A percentile compares a stretch with the other conserved stretches of the same genome.
Evolutionary conservation across 139 green algal genomes (phyloP).

Genomic region (Chlorella sp.): DNA sequence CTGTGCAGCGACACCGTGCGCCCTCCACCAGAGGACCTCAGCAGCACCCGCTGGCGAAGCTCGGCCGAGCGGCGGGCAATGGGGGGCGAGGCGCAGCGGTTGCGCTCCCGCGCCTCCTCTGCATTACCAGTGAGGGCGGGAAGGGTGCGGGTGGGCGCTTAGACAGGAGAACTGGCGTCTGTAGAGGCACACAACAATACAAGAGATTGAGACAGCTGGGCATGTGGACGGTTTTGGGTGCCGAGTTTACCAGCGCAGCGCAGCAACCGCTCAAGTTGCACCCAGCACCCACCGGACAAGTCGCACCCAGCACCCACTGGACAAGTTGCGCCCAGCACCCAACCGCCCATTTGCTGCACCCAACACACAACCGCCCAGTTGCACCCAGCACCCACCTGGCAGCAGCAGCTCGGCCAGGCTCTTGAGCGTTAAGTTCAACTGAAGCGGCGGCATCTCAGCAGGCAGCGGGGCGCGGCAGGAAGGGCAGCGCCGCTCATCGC

Average conservation of each 20-base stretch:
- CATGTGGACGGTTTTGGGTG: too few species aligned
- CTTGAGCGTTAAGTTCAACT: conserved; percentile 2
- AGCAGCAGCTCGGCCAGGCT: conserved; percentile 24
- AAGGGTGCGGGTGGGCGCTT: too few species aligned
- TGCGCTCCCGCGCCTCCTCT: conserved; percentile 14
- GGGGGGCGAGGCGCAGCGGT: neutral
- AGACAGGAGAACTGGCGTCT: too few species aligned
- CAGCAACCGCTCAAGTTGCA: too few species aligned
- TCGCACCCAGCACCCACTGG: neutral
- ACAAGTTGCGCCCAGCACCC: neutral
- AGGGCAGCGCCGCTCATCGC: neutral
- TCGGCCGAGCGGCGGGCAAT: too few species aligned
- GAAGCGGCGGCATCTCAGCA: neutral
- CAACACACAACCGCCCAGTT: neutral
- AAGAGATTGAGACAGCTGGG: too few species aligned
- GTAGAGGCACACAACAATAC: too few species aligned
- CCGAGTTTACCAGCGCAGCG: too few species aligned
- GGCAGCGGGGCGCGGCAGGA: neutral
- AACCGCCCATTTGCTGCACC: too few species aligned
- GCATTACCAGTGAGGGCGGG: neutral
- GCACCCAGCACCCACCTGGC: conserved; percentile 13
- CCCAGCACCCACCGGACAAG: neutral
- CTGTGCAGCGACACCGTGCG: conserved; percentile 1
- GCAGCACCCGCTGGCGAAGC: conserved; percentile 1
- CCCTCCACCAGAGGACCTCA: neutral